phyloP scores from a whole-genome alignment of 306 rosid genomes.

The Trifolium subterraneum region DNA sequence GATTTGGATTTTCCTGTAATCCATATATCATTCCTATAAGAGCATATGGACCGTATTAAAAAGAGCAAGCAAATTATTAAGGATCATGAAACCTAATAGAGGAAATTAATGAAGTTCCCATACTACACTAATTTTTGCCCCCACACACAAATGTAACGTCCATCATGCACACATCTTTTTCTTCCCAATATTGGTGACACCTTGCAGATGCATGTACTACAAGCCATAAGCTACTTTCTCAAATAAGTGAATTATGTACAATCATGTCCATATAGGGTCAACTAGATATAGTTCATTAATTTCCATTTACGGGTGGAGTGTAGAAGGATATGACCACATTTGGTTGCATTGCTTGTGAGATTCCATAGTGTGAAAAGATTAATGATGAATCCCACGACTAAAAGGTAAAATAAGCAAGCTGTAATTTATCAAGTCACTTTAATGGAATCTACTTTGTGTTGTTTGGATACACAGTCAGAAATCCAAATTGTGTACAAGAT shows the following conservation, averaged over 20 bases:
- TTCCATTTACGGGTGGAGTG: not conserved
- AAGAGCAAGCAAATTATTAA: too few species aligned
- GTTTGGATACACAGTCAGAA: constrained; percentile 24
- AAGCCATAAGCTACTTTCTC: not conserved
- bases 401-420: not conserved
- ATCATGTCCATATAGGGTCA: not conserved
- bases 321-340: not conserved
- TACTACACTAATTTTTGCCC: not conserved
- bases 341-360: not conserved
- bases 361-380: not conserved
- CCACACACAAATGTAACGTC: constrained; percentile 6
- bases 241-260: not conserved
- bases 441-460: constrained; percentile 21
- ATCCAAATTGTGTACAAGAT: not conserved
- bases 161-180: not conserved
- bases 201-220: not conserved
- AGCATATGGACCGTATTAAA: too few species aligned
- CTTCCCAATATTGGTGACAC: not conserved
- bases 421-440: not conserved
- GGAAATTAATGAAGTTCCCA: not conserved
- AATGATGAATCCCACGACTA: not conserved
- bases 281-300: not conserved
- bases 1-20: too few species aligned
- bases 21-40: too few species aligned
- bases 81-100: not conserved